Base-by-base conservation (phyloP, 2,329 filamentous ascomycete genomes). In the Arthrocladium fulminans region DNA sequence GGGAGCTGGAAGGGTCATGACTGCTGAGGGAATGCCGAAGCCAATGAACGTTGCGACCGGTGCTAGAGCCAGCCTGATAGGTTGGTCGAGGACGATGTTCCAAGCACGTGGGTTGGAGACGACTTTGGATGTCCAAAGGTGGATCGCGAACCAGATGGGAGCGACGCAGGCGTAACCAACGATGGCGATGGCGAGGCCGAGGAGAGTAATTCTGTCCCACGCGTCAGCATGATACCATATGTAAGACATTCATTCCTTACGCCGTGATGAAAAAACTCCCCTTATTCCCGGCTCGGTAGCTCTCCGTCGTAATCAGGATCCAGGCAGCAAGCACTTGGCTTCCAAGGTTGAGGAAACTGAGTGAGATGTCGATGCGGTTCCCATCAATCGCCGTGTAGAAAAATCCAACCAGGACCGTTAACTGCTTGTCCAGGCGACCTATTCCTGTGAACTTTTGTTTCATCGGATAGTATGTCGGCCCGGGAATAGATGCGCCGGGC, bases 1-100 rank as follows among this genome's bases (percentile, higher is more conserved):
- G 0, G 71, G 71, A 2, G 66, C 61, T 1, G 71, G 70, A 3
- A 75, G 58, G 9, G 62, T 57, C 63, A 75, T 68, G 3, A 70
- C 52, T 19, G 68, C 48, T 0, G 67, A 64, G 0, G 73, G 74
- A 2, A 73, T 39, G 32, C 71, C 54, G 54, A 68, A 76, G 6
- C 69, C 68, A 2, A 73, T 30, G 1, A 63, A 48, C 34, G 72
- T 64, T n/a, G 66, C 62, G 6, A 67, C 24, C 1, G 72, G 72
- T 1, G 74, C 56, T 2, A 67, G 23, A 52, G 56, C 43, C 65
- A 56, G 51, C 65, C 56, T 40, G 57, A 58, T 45, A 55, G 64
- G 34, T 59, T 39, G 25, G 19, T 38, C 30, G 13, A 52, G 63
- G 12, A 63, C 53, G 37, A 68, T 62, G 35, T 64, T 64, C 20